These are phyloP conservation scores for Carallia pectinifolia DNA, from an alignment of 345 rosid species.

Conservation along the genomic window DNA sequence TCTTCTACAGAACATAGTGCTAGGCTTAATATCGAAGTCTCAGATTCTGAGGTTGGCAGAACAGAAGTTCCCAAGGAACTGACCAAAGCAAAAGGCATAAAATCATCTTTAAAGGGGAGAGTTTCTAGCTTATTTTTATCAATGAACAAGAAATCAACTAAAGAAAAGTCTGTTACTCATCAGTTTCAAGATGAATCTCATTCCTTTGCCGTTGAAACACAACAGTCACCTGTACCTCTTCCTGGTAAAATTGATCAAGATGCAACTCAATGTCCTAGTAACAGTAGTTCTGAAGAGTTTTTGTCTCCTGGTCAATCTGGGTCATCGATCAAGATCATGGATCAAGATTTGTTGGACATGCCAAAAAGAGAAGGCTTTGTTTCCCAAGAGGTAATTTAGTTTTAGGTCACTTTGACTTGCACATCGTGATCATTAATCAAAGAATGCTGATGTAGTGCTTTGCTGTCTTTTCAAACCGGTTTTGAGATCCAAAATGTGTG, in stretches of 20 bases:
- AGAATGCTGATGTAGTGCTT: neutral
- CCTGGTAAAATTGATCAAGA: constrained; percentile 29
- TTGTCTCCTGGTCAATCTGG: constrained; percentile 33
- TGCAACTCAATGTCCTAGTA: constrained; percentile 28
- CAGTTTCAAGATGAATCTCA: constrained; percentile 36
- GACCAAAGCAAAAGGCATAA: constrained; percentile 47
- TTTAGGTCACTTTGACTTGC: neutral
- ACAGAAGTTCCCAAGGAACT: constrained; percentile 45
- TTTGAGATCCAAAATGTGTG: neutral
- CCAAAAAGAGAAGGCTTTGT: constrained; percentile 29
- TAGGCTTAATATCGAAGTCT: constrained; percentile 45
- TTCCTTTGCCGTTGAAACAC: constrained; percentile 31
- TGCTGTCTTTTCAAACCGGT: neutral
- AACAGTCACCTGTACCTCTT: constrained; percentile 31
- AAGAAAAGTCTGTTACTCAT: constrained; percentile 45
- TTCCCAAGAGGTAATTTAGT: constrained; percentile 53
- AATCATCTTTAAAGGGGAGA: constrained; percentile 66
- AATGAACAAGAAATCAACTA: constrained; percentile 56
- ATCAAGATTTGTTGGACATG: constrained; percentile 22
- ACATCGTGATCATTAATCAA: neutral
- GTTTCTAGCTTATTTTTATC: constrained; percentile 84
- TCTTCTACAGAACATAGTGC: constrained; percentile 47
- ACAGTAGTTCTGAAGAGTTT: constrained; percentile 35
- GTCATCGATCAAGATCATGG: constrained; percentile 25
- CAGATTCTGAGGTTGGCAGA: constrained; percentile 41